These are phyloP conservation scores for Saccharomyces hybrid DNA, from an alignment of 1,139 yeast genomes.

Conservation along the genomic window DNA sequence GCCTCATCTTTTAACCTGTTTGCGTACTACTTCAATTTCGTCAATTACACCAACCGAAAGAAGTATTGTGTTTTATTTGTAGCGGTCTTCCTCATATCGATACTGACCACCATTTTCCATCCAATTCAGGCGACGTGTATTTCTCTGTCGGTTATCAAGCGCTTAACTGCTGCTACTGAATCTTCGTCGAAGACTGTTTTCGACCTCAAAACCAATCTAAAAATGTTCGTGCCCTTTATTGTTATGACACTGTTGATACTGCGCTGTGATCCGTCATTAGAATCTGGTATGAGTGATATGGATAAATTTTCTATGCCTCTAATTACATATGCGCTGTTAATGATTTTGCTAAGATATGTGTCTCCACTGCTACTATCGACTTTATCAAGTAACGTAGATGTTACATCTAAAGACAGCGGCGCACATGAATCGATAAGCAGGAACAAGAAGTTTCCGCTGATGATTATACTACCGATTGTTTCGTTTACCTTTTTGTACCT, in stretches of 20 bases:
- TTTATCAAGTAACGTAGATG: background rate
- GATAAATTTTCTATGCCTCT: background rate
- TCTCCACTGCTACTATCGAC: background rate
- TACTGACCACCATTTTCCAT: background rate
- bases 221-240: background rate
- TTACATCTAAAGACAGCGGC: background rate
- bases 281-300: background rate
- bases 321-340: background rate
- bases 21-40: slow-evolving; percentile 9
- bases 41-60: background rate
- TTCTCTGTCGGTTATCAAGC: slow-evolving; percentile 15
- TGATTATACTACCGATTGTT: slow-evolving; percentile 2
- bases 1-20: slow-evolving; percentile 18
- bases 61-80: background rate
- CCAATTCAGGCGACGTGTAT: slow-evolving; percentile 23
- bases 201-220: background rate
- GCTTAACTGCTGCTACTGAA: background rate
- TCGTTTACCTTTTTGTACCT: slow-evolving; percentile 7
- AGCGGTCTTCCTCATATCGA: background rate
- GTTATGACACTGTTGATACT: background rate
- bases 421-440: background rate
- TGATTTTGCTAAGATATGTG: background rate
- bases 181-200: background rate
- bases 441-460: background rate
- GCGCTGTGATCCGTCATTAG: background rate